These are phyloP conservation scores for Straminergon stramineum DNA, from an alignment of 225 moss, liverwort and hornwort genomes.

Conservation along the genomic window DNA sequence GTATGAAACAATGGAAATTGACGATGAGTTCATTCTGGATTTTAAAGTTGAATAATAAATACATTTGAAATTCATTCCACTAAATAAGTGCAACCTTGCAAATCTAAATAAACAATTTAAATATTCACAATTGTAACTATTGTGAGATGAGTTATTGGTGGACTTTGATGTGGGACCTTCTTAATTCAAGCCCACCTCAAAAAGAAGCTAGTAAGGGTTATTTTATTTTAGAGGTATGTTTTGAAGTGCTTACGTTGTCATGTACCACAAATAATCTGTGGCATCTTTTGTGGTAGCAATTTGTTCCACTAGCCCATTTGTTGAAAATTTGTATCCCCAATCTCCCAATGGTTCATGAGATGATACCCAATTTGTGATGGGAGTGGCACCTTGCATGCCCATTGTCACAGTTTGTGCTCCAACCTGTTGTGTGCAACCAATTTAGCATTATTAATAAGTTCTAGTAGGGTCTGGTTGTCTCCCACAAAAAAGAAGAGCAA, in stretches of 20 bases:
- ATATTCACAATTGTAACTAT: neutral
- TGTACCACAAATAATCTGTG: conserved; percentile 76
- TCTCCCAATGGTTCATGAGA: conserved; percentile 36
- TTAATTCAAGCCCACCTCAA: neutral
- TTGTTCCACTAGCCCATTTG: conserved; percentile 44
- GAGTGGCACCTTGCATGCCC: conserved; percentile 15
- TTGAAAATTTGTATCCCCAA: conserved; percentile 38
- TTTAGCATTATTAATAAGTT: neutral
- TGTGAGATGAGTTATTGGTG: no score
- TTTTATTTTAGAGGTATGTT: neutral
- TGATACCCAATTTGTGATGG: conserved; percentile 34
- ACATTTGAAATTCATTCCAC: no score
- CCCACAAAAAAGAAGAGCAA: neutral
- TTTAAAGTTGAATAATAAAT: no score
- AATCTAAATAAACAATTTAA: neutral
- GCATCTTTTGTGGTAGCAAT: conserved; percentile 42
- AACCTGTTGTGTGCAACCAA: conserved; percentile 17
- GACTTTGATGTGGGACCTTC: neutral
- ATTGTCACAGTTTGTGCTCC: conserved; percentile 35
- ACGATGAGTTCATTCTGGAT: neutral
- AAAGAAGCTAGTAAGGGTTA: no score
- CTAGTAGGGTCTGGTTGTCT: rapidly evolving
- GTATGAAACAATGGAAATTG: neutral
- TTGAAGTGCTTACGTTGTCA: conserved; percentile 28
- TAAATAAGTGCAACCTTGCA: neutral